phyloP scores from a whole-genome alignment of 2,329 filamentous ascomycete species.

The Dactylellina parvicollis region DNA sequence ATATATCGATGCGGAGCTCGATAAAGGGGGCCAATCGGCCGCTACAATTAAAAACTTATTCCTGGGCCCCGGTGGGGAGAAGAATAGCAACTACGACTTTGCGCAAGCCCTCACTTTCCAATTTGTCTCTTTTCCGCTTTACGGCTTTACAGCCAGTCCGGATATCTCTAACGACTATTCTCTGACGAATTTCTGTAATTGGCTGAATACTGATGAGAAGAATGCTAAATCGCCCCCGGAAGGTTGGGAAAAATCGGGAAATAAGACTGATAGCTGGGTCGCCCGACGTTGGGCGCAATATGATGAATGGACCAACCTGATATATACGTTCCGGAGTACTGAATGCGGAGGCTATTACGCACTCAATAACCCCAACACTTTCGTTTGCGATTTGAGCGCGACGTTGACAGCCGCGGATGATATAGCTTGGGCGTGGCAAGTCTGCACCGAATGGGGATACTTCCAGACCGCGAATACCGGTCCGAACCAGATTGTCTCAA shows the following conservation, averaged over 20 bases:
- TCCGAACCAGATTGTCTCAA: slow-evolving; percentile 64
- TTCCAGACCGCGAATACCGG: slow-evolving; percentile 66
- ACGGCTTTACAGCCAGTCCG: slow-evolving; percentile 61
- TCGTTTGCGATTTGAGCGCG: not conserved
- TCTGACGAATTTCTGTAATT: slow-evolving; percentile 64
- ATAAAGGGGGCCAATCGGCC: slow-evolving; percentile 59
- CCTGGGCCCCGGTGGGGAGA: slow-evolving; percentile 64
- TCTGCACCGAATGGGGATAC: slow-evolving; percentile 67
- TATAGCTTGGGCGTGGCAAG: slow-evolving; percentile 59
- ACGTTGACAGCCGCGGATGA: not conserved
- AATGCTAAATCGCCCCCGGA: not conserved
- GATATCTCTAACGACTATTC: slow-evolving; percentile 18
- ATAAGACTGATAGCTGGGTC: slow-evolving; percentile 30
- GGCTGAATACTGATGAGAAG: slow-evolving; percentile 60
- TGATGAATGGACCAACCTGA: not conserved
- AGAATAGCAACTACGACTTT: slow-evolving; percentile 65
- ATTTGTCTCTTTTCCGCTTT: slow-evolving; percentile 61
- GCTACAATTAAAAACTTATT: slow-evolving; percentile 64
- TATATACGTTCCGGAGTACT: not conserved
- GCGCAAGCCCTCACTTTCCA: slow-evolving; percentile 60
- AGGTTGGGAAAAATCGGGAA: slow-evolving; percentile 31
- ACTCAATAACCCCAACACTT: not conserved
- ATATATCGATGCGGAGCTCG: slow-evolving; percentile 65
- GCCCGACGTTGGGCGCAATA: slow-evolving; percentile 46
- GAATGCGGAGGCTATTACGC: slow-evolving; percentile 61